A percentile compares a stretch with the other conserved stretches of the same genome.
Conservation (phyloP, 2,329 filamentous ascomycete species). For the Ophiosphaerella narmari region DNA sequence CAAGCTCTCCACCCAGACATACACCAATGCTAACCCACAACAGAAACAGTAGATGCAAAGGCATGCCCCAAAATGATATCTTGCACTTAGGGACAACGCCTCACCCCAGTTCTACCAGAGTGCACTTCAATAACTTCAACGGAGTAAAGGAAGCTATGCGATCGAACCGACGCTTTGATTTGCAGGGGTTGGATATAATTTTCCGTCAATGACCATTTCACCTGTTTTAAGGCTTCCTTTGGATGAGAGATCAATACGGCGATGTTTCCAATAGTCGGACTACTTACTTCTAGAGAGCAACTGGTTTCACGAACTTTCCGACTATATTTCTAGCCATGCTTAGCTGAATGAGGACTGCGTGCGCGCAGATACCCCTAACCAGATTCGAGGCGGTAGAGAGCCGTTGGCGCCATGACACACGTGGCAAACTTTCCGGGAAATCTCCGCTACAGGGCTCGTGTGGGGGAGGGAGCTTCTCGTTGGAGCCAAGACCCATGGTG, state of each 20-base stretch:
- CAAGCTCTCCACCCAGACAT: neutral
- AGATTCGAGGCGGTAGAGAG: too few species aligned
- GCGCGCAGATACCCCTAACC: too few species aligned
- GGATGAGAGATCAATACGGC: too few species aligned
- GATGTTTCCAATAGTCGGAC: too few species aligned
- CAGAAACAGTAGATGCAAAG: conserved; percentile 5
- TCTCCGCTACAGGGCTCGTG: conserved; percentile 3
- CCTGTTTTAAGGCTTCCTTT: too few species aligned
- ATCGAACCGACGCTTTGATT: conserved; percentile 11
- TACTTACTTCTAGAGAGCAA: too few species aligned
- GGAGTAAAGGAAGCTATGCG: conserved; percentile 31
- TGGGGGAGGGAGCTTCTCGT: conserved; percentile 9
- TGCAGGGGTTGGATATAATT: neutral
- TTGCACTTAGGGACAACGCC: conserved; percentile 1
- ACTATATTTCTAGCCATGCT: too few species aligned
- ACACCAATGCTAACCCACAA: conserved; percentile 2
- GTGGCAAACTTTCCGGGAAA: neutral
- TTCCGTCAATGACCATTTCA: conserved; percentile 25
- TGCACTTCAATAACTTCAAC: conserved; percentile 13
- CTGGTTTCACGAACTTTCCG: too few species aligned
- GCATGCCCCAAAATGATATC: conserved; percentile 15
- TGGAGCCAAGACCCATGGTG: conserved; percentile 27
- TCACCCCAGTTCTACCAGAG: conserved; percentile 25
- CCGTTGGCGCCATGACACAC: too few species aligned
- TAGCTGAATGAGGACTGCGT: too few species aligned